Base-by-base conservation (phyloP, 2,329 filamentous ascomycete genomes). In the Microcyclospora pomicola region DNA sequence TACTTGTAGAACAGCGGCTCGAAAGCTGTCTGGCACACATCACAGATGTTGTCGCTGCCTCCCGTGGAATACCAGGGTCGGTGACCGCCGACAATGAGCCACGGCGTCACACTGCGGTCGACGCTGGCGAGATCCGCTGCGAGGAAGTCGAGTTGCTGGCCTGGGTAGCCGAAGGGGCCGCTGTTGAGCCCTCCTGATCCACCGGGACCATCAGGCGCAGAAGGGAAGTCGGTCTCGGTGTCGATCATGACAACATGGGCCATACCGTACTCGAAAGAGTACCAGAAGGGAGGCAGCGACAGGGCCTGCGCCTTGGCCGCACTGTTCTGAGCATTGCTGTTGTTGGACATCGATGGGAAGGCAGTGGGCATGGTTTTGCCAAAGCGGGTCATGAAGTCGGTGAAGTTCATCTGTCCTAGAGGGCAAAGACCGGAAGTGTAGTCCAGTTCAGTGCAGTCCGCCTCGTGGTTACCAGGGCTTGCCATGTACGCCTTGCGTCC, bases 251-350 rank as follows among this genome's bases (percentile, higher is more conserved):
- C 57, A 37, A 71, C 53, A 50, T 75, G 71, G 1, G 59, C 62
- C 66, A 73, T 69, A 42, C 71, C 71, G 51, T 75, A 73, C 42
- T 75, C 71, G 49, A 74, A 75, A 0, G 67, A 71, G 57, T 72
- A 75, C 71, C 71, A 75, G 48, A 73, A 73, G 0, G 69, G 67
- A 12, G 70, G 67, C n/a, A 67, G 61, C 4, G 69, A 58, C 7
- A 71, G 58, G 30, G 50, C 15, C 15, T 51, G 46, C 2, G 71
- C 71, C 46, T 62, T 63, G 42, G 64, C 62, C 33, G 70, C 69
- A 15, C 54, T 56, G 3, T 62, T 43, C 33, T 60, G 60, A 1
- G 68, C 69, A 0, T 54, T 52, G 2, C 44, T 49, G 50, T 64
- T 58, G 9, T 53, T 38, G 0, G 71, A 74, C 0, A 60, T 64